Evolutionary conservation across 1,284 basidiomycete species (phyloP).

Genomic region (Schizopora paradoxa): DNA sequence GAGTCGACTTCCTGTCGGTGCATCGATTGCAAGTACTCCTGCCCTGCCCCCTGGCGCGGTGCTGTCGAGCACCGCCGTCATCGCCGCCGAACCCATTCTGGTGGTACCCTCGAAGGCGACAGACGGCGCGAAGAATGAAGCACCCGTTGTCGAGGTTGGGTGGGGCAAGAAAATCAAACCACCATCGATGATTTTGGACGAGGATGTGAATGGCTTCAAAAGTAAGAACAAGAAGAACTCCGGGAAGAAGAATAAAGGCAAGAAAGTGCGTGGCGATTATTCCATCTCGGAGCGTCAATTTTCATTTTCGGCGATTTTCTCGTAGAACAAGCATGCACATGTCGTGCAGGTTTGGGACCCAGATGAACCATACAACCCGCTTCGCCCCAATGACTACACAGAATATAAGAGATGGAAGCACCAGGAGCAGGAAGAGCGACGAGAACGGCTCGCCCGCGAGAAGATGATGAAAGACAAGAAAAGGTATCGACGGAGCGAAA

Average conservation of each 20-base stretch:
- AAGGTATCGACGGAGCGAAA: conserved; percentile 49
- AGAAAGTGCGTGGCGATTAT: conserved; percentile 45
- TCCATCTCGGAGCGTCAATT: conserved; percentile 4
- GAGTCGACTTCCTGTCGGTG: conserved; percentile 55
- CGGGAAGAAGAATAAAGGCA: conserved; percentile 44
- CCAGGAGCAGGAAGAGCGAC: conserved; percentile 64
- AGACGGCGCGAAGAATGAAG: conserved; percentile 24
- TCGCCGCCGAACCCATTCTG: conserved; percentile 64
- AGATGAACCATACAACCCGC: conserved; percentile 70
- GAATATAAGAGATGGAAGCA: conserved; percentile 77
- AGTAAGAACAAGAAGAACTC: conserved; percentile 40
- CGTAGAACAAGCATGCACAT: conserved; percentile 56
- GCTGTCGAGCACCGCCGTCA: conserved; percentile 64
- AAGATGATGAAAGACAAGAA: conserved; percentile 54
- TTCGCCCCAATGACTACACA: conserved; percentile 81
- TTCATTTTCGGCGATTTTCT: conserved; percentile 15
- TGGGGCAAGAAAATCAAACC: conserved; percentile 86
- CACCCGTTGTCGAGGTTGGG: conserved; percentile 33
- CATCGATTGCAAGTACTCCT: conserved; percentile 29
- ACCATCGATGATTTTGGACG: conserved; percentile 82
- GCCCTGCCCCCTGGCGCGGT: conserved; percentile 25
- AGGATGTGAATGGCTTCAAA: conserved; percentile 82
- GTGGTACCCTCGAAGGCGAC: conserved; percentile 37
- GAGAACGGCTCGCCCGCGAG: conserved; percentile 56
- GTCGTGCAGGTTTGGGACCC: conserved; percentile 65